Evolutionary conservation across 805 yeast genomes (phyloP), one percentile per base, ranked within the genome.

Genomic region (Ogataea degrootiae): DNA sequence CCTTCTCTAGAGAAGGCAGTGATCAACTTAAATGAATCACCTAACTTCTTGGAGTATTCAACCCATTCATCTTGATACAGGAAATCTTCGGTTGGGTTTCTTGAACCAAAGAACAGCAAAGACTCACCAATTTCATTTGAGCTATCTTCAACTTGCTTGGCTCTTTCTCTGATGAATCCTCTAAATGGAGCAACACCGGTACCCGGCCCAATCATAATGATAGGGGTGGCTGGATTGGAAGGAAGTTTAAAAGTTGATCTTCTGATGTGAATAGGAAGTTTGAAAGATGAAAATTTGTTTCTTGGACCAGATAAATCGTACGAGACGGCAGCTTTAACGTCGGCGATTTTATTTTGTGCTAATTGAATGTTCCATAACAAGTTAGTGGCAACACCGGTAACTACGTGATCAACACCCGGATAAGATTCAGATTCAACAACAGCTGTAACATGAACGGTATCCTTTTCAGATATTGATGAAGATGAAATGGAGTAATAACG

Each of bases 181-280:
- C 99, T 83, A 74, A 94, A 88, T 52, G 99, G 99, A 9, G 99
- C 98, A 43, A 92, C 92, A 67, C 99, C 99, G 3, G 99, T 94
- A 55, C 99, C 99, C 41, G 99, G 98, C 29, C 99, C 99, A 61
- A 92, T 77, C 85, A 91, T 80, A 59, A 92, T 89, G 21, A 92
- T 76, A 16, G 98, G 97, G 33, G 83, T 80, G 3, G 78, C 68
- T 33, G 95, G 85, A 62, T 88, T 87, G 7, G 90, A 75, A 19
- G 99, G 99, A 54, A 94, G 75, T 73, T 90, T 91, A 75, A 92
- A 94, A 48, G 92, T 86, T 6, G 98, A 91, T 69, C 94, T 89
- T 70, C 98, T 87, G 41, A 94, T 85, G 65, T 91, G 97, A 38
- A 94, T 84, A 5, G 97, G 97, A 45, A 90, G 73, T 60, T 84